These are phyloP conservation scores for Trichomonas gallinae DNA, from an alignment of 208 protist genomes.

Conservation along the genomic window DNA sequence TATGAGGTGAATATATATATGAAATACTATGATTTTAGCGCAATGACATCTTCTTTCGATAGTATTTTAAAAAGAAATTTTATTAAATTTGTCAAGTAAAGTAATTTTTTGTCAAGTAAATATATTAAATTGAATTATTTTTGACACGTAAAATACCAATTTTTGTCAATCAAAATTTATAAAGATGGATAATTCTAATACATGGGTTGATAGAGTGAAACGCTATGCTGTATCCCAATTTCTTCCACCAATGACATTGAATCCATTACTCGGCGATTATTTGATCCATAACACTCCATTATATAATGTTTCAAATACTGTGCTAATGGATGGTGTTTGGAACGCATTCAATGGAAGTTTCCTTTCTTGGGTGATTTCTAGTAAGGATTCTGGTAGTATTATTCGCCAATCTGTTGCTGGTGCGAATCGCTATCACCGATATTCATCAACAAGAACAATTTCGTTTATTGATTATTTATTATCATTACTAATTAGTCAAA, in stretches of 20 bases:
- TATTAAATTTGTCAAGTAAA: too few species aligned
- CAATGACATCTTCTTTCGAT: too few species aligned
- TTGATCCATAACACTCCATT: not conserved
- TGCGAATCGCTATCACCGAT: not conserved
- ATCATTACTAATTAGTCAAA: not conserved
- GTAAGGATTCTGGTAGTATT: not conserved
- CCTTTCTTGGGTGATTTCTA: not conserved
- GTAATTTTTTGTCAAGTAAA: too few species aligned
- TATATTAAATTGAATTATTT: too few species aligned
- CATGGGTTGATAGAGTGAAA: not conserved
- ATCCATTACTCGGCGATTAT: not conserved
- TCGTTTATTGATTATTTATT: not conserved
- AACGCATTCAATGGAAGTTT: not conserved
- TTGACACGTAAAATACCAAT: too few species aligned
- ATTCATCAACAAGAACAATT: not conserved
- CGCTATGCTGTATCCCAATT: not conserved
- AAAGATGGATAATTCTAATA: too few species aligned
- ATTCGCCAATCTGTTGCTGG: not conserved
- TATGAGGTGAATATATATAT: too few species aligned
- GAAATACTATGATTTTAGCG: too few species aligned
- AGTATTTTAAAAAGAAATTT: too few species aligned
- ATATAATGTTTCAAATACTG: not conserved
- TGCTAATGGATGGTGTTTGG: not conserved
- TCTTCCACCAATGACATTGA: not conserved
- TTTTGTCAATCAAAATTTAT: too few species aligned